These are phyloP conservation scores for Hamigera avellanea DNA, from an alignment of 495 filamentous ascomycete genomes.

Conservation along the genomic window DNA sequence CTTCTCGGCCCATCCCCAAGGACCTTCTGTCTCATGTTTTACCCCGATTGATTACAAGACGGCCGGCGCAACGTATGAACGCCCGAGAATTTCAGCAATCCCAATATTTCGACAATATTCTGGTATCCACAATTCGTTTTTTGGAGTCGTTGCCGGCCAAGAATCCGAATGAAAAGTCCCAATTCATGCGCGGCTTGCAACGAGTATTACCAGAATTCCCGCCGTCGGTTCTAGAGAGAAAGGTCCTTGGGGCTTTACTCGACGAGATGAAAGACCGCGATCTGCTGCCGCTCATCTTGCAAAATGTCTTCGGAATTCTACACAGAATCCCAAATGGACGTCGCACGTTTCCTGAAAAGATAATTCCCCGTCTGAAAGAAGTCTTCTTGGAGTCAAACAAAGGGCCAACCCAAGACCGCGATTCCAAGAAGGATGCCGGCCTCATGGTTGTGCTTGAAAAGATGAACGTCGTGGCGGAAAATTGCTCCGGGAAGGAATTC, in stretches of 20 bases:
- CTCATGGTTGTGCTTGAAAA: conserved; percentile 83
- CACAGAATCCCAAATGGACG: conserved; percentile 60
- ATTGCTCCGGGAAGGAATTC: conserved; percentile 83
- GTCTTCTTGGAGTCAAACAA: conserved; percentile 55
- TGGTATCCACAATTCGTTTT: conserved; percentile 92
- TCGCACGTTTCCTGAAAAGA: conserved; percentile 67
- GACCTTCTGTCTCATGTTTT: conserved; percentile 65
- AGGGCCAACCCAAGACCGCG: conserved; percentile 47
- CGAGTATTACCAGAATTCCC: conserved; percentile 85
- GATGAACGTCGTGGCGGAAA: conserved; percentile 57
- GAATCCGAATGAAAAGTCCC: conserved; percentile 77
- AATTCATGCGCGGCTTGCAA: conserved; percentile 81
- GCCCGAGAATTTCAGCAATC: conserved; percentile 90
- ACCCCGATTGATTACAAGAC: conserved; percentile 71
- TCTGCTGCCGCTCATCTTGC: conserved; percentile 67
- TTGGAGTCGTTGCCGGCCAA: conserved; percentile 84
- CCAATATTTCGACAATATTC: conserved; percentile 89
- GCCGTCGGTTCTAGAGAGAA: conserved; percentile 85
- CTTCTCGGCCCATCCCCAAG: conserved; percentile 62
- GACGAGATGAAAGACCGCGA: conserved; percentile 91
- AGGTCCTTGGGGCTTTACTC: conserved; percentile 73
- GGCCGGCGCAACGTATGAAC: conserved; percentile 75
- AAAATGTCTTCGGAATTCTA: conserved; percentile 85
- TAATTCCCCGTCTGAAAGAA: conserved; percentile 73
- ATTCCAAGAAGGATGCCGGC: conserved; percentile 76